Base-by-base conservation (phyloP, 768 basidiomycete species). In the Mycena amicta region DNA sequence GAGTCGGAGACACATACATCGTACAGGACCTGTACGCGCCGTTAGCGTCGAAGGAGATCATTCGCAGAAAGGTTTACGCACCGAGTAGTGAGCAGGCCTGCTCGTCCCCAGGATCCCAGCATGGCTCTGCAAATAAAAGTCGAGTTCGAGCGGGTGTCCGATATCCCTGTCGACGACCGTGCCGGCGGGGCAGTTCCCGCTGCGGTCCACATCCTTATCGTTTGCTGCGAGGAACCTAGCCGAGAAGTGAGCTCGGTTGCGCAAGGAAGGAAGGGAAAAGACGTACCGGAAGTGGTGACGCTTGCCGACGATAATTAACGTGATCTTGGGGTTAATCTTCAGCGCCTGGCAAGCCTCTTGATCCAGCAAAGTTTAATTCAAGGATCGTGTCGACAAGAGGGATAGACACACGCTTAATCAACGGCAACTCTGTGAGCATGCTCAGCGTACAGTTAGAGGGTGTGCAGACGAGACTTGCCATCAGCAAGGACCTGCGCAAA, bases 261-360 rank as follows among this genome's bases (percentile, higher is more conserved):
- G n/a, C n/a, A n/a, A n/a, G n/a, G n/a, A n/a, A n/a, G n/a, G n/a
- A 26, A 31, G 15, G 22, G 33, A 28, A 30, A n/a, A 16, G 5
- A 64, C 77, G 53, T 55, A 82, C 80, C 79, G 77, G 53, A 86
- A 78, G 56, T 87, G 87, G 67, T 89, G 87, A 4, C 87, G 80
- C 68, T 93, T 93, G 18, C 89, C 90, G 11, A 93, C 91, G 25
- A 93, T 78, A 51, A 93, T 81, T 23, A 93, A 72, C 0, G 92
- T 93, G 33, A 93, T 88, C 53, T 83, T 85, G 0, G 84, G 83
- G 2, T 77, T 76, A 23, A 91, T 85, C 11, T 76, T 75, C 1
- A 88, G 64, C 3, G 83, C 79, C 0, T 52, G 61, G 61, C 89
- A 92, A 5, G 90, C 90, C 53, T 62, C 91, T 92, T 26, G 5